phyloP scores from a whole-genome alignment of 176 grass and related monocot genomes.

The Eragrostis nindensis region DNA sequence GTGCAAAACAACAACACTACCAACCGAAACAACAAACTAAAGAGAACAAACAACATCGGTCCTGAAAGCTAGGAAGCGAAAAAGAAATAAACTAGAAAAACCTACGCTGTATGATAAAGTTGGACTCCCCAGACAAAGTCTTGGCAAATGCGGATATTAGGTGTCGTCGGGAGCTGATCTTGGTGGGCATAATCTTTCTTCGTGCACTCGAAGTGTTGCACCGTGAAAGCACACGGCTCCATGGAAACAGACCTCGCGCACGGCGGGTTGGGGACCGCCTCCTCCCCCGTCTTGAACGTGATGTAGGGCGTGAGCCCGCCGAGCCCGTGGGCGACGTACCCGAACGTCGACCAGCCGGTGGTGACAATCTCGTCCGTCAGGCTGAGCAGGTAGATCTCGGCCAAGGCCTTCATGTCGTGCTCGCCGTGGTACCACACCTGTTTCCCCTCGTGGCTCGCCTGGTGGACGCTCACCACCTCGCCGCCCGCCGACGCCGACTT shows the following conservation, averaged over 20 bases:
- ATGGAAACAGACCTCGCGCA: conserved; percentile 37
- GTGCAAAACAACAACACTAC: no score
- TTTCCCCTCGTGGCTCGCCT: conserved; percentile 62
- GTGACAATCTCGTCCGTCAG: conserved; percentile 31
- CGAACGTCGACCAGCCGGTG: conserved; percentile 38
- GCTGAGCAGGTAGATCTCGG: conserved; percentile 48
- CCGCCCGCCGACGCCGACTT: conserved; percentile 49
- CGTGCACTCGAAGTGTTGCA: neutral
- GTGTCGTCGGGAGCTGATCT: no score
- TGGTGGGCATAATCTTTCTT: no score
- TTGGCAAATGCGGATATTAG: no score
- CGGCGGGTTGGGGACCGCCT: conserved; percentile 25
- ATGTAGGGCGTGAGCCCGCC: conserved; percentile 37
- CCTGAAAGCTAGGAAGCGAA: no score
- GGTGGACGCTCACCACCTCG: conserved; percentile 55
- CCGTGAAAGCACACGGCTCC: conserved; percentile 1
- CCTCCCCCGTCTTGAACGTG: conserved; percentile 23
- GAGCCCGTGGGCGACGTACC: conserved; percentile 23
- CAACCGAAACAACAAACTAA: no score
- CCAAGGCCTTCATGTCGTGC: conserved; percentile 49
- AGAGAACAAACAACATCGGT: no score
- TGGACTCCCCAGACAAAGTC: no score
- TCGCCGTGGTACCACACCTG: conserved; percentile 5
- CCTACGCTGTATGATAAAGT: no score
- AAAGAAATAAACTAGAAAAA: no score